A percentile compares a stretch with the other conserved stretches of the same genome.
Evolutionary conservation across 2,329 filamentous ascomycete species (phyloP).

Genomic region (Botrytis fragariae): DNA sequence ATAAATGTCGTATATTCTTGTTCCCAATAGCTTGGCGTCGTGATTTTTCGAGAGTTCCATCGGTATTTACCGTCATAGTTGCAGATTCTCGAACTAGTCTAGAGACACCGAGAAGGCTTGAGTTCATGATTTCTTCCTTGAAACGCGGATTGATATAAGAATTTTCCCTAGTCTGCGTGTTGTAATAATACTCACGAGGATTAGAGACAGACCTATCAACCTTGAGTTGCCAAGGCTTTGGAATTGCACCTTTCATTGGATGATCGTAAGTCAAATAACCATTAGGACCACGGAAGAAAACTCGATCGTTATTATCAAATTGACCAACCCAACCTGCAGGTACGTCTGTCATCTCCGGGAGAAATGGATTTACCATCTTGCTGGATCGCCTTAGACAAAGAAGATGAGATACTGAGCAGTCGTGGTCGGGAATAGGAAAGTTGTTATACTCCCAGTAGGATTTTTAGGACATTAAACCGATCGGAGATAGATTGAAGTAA

Average conservation of each 20-base stretch:
- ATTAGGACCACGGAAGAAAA: constrained; percentile 10
- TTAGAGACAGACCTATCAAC: constrained; percentile 1
- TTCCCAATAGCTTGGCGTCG: constrained; percentile 9
- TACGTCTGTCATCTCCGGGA: constrained; percentile 6
- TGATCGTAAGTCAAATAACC: constrained; percentile 13
- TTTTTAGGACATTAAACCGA: neutral
- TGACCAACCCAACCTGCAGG: constrained; percentile 8
- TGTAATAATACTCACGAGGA: constrained; percentile 18
- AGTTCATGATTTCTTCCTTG: constrained; percentile 6
- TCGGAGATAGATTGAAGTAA: neutral
- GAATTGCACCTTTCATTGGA: constrained; percentile 18
- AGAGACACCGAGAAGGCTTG: constrained; percentile 9
- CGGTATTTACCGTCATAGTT: constrained; percentile 15
- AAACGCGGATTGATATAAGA: constrained; percentile 22
- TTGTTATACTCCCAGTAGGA: neutral
- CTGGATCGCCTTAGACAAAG: neutral
- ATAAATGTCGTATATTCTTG: constrained; percentile 25
- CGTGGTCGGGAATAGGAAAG: neutral
- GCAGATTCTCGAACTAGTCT: constrained; percentile 19
- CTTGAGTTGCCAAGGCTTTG: constrained; percentile 22
- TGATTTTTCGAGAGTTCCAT: constrained; percentile 6
- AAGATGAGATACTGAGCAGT: neutral
- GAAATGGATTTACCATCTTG: constrained; percentile 13
- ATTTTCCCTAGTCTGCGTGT: neutral
- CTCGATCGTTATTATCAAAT: constrained; percentile 7